Percentiles rank a stretch among this genome's conserved stretches.
Conservation (phyloP, 2,329 filamentous ascomycete genomes). For the Dactylonectria estremocensis region DNA sequence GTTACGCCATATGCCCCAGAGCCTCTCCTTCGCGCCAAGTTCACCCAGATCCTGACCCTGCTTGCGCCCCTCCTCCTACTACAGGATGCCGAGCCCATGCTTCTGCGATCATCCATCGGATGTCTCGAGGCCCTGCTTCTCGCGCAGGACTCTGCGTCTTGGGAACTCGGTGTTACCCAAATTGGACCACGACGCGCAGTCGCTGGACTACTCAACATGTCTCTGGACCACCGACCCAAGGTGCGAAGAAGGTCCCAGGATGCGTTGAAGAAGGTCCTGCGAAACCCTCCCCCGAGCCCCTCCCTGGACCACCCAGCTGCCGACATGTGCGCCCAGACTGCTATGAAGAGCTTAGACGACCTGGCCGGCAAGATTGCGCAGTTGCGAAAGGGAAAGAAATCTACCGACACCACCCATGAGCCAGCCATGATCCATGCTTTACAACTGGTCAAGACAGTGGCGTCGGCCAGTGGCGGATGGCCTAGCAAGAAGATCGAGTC, state of each 20-base stretch:
- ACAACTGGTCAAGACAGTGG: conserved; percentile 92
- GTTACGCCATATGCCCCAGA: conserved; percentile 88
- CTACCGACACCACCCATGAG: conserved; percentile 76
- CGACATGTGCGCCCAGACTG: conserved; percentile 95
- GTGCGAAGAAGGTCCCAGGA: conserved; percentile 95
- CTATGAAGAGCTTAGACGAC: conserved; percentile 84
- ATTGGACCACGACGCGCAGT: conserved; percentile 90
- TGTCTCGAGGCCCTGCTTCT: conserved; percentile 93
- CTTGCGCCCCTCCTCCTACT: conserved; percentile 88
- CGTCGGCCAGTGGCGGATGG: conserved; percentile 91
- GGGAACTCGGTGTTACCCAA: conserved; percentile 87
- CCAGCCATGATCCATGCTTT: conserved; percentile 92
- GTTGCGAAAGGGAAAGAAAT: conserved; percentile 76
- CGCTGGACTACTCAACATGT: conserved; percentile 86
- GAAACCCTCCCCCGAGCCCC: conserved; percentile 89
- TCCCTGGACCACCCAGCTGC: conserved; percentile 94
- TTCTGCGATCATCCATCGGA: conserved; percentile 90
- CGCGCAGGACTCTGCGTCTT: conserved; percentile 88
- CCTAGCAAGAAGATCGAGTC: conserved; percentile 96
- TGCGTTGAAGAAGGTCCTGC: conserved; percentile 85
- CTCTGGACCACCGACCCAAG: conserved; percentile 91
- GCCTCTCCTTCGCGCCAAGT: conserved; percentile 92
- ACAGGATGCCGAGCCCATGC: conserved; percentile 86
- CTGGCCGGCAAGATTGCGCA: conserved; percentile 74
- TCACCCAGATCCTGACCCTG: conserved; percentile 90